Evolutionary conservation across 805 yeast species (phyloP).

Genomic region (Yarrowia bubula): DNA sequence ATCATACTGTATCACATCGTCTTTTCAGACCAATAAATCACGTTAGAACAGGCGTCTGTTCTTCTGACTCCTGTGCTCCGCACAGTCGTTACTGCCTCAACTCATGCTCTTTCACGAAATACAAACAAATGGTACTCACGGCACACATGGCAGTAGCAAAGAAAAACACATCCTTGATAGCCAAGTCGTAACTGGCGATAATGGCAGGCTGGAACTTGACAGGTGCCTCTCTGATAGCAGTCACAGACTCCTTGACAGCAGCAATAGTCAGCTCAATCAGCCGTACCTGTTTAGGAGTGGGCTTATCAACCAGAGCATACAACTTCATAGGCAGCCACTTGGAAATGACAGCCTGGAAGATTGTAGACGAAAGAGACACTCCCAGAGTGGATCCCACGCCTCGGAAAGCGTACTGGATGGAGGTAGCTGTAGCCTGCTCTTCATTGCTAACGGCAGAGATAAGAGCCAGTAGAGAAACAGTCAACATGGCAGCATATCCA

Average conservation of each 20-base stretch:
- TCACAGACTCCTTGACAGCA: slow-evolving; percentile 52
- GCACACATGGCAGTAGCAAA: slow-evolving; percentile 39
- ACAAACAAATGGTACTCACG: slow-evolving; percentile 9
- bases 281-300: background rate
- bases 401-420: slow-evolving; percentile 84
- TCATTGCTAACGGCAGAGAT: slow-evolving; percentile 69
- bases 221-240: slow-evolving; percentile 52
- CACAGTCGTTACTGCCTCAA: background rate
- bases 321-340: slow-evolving; percentile 33
- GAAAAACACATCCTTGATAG: slow-evolving; percentile 50
- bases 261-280: slow-evolving; percentile 31
- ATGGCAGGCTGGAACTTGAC: slow-evolving; percentile 44
- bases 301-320: slow-evolving; percentile 9
- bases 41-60: background rate
- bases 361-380: slow-evolving; percentile 64
- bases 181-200: slow-evolving; percentile 47
- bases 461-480: slow-evolving; percentile 69
- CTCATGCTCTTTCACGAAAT: slow-evolving; percentile 24
- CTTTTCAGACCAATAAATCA: no score
- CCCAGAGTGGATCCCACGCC: slow-evolving; percentile 86
- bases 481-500: slow-evolving; percentile 65
- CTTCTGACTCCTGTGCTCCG: no score
- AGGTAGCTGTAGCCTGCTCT: slow-evolving; percentile 81
- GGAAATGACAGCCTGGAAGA: slow-evolving; percentile 54
- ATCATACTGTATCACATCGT: no score